Evolutionary conservation across 768 basidiomycete species (phyloP).

Genomic region (Xerocomellus intermedius): DNA sequence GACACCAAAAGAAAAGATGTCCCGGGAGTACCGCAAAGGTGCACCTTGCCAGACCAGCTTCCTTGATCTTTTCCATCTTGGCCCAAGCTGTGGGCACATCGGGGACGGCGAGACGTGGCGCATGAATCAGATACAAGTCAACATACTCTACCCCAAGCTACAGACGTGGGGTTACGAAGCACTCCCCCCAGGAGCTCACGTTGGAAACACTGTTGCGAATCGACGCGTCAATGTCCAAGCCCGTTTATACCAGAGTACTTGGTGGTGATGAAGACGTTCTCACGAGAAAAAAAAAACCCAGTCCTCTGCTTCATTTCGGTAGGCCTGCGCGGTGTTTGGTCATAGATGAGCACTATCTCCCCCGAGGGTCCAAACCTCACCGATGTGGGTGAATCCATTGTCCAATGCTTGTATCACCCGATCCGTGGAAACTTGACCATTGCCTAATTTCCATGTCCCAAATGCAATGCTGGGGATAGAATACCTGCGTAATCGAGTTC

Average conservation of each 20-base stretch:
- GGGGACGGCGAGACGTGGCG: slow-evolving; percentile 49
- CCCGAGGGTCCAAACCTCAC: slow-evolving; percentile 32
- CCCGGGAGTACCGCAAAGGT: slow-evolving; percentile 1
- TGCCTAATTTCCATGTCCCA: slow-evolving; percentile 64
- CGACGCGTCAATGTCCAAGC: slow-evolving; percentile 52
- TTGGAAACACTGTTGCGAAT: slow-evolving; percentile 56
- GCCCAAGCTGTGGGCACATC: slow-evolving; percentile 64
- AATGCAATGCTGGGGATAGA: slow-evolving; percentile 51
- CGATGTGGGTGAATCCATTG: slow-evolving; percentile 60
- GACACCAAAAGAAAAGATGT: slow-evolving; percentile 50
- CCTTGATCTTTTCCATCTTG: slow-evolving; percentile 57
- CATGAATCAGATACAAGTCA: slow-evolving; percentile 72
- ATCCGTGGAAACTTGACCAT: slow-evolving; percentile 49
- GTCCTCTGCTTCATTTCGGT: slow-evolving; percentile 61
- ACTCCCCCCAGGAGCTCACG: slow-evolving; percentile 34
- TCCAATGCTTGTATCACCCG: slow-evolving; percentile 62
- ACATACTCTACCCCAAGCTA: slow-evolving; percentile 65
- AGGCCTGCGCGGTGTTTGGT: slow-evolving; percentile 59
- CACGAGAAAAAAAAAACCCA: slow-evolving; percentile 51
- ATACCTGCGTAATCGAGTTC: slow-evolving; percentile 31
- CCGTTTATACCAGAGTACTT: slow-evolving; percentile 56
- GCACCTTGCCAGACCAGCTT: slow-evolving; percentile 57
- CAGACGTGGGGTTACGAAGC: not conserved
- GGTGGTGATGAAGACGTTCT: slow-evolving; percentile 63
- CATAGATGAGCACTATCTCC: not conserved